Conservation (phyloP, 495 filamentous ascomycete genomes). For the Venustampulla echinocandica region DNA sequence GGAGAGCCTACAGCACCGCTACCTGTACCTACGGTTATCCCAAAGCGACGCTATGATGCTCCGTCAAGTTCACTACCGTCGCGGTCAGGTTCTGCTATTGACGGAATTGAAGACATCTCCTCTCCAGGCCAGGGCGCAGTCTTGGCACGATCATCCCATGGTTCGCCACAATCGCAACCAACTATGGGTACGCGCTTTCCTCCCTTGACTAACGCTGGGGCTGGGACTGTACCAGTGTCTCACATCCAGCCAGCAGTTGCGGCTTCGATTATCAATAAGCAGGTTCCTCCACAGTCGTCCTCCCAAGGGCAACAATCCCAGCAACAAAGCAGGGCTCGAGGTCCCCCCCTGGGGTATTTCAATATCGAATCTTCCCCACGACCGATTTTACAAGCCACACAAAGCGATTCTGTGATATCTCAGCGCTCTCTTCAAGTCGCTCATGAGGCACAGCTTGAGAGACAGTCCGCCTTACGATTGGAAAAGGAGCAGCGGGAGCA, state of each 20-base stretch:
- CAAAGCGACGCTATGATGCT: conserved; percentile 32
- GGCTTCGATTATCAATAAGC: conserved; percentile 10
- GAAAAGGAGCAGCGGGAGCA: conserved; percentile 27
- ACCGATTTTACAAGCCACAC: conserved; percentile 23
- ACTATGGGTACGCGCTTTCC: conserved; percentile 24
- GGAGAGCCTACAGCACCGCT: conserved; percentile 65
- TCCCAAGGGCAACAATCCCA: conserved; percentile 7
- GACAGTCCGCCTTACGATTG: conserved; percentile 18
- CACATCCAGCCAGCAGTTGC: conserved; percentile 13
- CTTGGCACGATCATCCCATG: conserved; percentile 14
- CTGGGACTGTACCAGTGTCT: no score
- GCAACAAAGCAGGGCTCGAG: conserved; percentile 13
- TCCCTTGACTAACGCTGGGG: conserved; percentile 20
- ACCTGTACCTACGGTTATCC: conserved; percentile 42
- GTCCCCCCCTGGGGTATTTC: conserved; percentile 17
- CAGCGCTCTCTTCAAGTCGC: conserved; percentile 18
- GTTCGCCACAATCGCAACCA: conserved; percentile 20
- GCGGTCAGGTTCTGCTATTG: conserved; percentile 15
- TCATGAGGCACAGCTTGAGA: conserved; percentile 25
- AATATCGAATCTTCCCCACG: conserved; percentile 8
- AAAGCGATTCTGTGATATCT: conserved; percentile 16
- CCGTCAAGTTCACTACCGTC: conserved; percentile 12
- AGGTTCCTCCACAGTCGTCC: conserved; percentile 14
- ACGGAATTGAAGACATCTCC: conserved; percentile 15
- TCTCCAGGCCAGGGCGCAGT: conserved; percentile 11